These are phyloP conservation scores for Brassica balearica DNA, from an alignment of 441 rosid species.

Conservation along the genomic window DNA sequence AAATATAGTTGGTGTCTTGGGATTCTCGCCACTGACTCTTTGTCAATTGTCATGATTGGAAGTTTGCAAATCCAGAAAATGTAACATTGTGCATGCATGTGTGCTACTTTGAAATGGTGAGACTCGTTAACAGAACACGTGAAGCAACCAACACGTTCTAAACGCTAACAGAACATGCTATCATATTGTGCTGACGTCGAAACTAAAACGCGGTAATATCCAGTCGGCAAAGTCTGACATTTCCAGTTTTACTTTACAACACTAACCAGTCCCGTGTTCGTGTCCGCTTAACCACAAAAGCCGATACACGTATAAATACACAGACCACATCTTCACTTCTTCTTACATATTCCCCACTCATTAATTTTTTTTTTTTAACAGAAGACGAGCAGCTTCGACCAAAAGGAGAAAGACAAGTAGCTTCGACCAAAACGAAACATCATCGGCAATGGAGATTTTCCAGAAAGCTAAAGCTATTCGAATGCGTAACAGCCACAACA, in stretches of 20 bases:
- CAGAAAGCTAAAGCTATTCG: slow-evolving; percentile 62
- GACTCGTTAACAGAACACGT: background rate
- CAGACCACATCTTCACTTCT: background rate
- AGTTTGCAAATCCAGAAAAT: background rate
- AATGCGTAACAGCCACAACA: slow-evolving; percentile 63
- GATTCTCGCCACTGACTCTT: background rate
- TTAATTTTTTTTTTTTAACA: background rate
- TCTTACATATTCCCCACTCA: background rate
- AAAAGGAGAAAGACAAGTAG: no score
- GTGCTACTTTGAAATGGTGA: background rate
- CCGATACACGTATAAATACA: background rate
- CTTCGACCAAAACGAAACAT: slow-evolving; percentile 37
- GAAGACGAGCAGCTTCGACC: slow-evolving; percentile 15
- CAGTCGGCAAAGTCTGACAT: slow-evolving; percentile 4
- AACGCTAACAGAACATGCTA: background rate
- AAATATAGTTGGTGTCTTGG: background rate
- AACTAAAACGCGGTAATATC: slow-evolving; percentile 18
- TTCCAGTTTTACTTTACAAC: slow-evolving; percentile 2
- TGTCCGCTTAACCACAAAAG: slow-evolving; percentile 20
- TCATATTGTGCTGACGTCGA: slow-evolving; percentile 27
- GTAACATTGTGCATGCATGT: no score
- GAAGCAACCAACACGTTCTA: background rate
- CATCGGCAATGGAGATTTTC: slow-evolving; percentile 67
- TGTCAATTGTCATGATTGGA: background rate
- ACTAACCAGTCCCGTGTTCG: slow-evolving; percentile 12